These are phyloP conservation scores for Talaromyces stipitatus DNA, from an alignment of 495 filamentous ascomycete genomes.

Conservation along the genomic window DNA sequence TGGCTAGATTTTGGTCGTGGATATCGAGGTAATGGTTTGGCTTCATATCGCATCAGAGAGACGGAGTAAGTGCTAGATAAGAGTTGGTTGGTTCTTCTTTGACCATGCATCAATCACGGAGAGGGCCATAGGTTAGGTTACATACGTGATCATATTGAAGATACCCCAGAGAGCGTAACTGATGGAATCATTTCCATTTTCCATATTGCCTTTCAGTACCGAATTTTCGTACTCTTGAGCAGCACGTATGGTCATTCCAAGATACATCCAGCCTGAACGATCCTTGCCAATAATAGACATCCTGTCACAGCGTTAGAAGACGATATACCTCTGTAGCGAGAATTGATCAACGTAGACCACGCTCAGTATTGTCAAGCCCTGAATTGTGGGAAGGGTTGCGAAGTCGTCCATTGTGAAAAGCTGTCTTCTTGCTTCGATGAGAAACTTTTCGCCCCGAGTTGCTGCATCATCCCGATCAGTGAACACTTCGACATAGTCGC, in stretches of 20 bases:
- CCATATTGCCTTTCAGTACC: background rate
- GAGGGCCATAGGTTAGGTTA: conserved; percentile 5
- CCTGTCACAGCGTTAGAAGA: background rate
- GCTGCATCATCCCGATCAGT: background rate
- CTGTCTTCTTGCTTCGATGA: background rate
- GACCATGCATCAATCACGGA: background rate
- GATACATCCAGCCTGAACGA: conserved; percentile 10
- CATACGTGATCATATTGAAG: conserved; percentile 1
- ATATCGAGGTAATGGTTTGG: background rate
- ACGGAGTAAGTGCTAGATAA: background rate
- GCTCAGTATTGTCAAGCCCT: background rate
- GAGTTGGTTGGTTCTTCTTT: background rate
- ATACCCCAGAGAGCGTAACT: conserved; percentile 1
- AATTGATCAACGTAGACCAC: background rate
- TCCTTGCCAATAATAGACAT: conserved; percentile 12
- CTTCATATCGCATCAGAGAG: background rate
- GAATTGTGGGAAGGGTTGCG: background rate
- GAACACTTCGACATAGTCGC: background rate
- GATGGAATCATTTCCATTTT: background rate
- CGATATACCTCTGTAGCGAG: background rate
- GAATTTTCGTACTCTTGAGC: conserved; percentile 5
- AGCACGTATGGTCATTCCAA: conserved; percentile 1
- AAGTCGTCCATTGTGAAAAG: background rate
- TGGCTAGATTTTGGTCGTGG: background rate
- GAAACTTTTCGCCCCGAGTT: background rate